phyloP scores from a whole-genome alignment of 139 green algal genomes.

The Monoraphidium neglectum region DNA sequence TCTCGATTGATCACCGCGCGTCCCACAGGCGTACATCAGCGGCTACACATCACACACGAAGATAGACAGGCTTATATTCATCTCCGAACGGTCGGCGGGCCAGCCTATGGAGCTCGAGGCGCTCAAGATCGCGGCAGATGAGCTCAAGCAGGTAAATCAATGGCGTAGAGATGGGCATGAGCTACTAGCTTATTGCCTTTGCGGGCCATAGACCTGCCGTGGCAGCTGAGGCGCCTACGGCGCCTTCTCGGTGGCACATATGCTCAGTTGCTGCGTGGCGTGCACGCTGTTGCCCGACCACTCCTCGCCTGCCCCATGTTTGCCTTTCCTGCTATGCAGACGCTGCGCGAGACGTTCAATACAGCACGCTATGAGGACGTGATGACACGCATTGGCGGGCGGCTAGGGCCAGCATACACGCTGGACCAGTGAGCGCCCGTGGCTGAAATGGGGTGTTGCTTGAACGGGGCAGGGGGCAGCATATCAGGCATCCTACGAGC shows the following conservation, averaged over 20 bases:
- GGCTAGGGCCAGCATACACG: slow-evolving; percentile 41
- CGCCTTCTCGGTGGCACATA: too few species aligned
- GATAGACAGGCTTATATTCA: slow-evolving; percentile 76
- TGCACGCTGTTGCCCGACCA: background rate
- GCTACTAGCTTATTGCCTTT: too few species aligned
- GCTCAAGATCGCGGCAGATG: slow-evolving; percentile 69
- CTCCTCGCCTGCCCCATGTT: too few species aligned
- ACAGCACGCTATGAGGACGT: slow-evolving; percentile 47
- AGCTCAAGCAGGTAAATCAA: slow-evolving; percentile 60
- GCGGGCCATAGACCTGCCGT: too few species aligned
- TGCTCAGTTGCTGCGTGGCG: too few species aligned
- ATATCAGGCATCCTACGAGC: too few species aligned
- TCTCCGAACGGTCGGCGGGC: slow-evolving; percentile 58
- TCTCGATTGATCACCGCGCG: background rate
- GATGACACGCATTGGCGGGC: slow-evolving; percentile 37
- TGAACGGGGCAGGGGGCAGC: too few species aligned
- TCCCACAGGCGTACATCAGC: slow-evolving; percentile 65
- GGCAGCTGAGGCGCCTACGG: too few species aligned
- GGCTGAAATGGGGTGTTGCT: background rate
- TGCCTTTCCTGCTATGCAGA: background rate
- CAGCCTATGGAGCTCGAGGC: slow-evolving; percentile 74
- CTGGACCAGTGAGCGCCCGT: slow-evolving; percentile 44
- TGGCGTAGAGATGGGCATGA: too few species aligned
- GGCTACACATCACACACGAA: slow-evolving; percentile 73
- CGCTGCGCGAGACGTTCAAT: slow-evolving; percentile 39